Conservation (phyloP, 2,329 filamentous ascomycete species). For the Celoporthe dispersa region DNA sequence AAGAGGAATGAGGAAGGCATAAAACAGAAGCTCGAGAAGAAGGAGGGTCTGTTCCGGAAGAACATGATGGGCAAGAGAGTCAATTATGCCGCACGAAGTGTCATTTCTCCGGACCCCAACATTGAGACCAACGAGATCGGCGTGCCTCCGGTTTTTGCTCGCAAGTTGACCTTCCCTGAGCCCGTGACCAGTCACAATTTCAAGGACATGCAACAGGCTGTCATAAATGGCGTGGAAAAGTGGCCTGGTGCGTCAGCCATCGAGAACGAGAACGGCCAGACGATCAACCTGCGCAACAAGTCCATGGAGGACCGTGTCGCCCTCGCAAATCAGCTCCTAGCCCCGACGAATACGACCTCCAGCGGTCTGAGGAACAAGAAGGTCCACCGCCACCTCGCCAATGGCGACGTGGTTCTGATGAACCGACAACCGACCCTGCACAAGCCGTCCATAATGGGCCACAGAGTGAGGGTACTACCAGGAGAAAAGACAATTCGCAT, state of each 20-base stretch:
- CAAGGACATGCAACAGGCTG: constrained; percentile 91
- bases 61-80: constrained; percentile 99
- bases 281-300: constrained; percentile 86
- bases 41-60: constrained; percentile 96
- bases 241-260: constrained; percentile 96
- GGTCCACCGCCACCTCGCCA: constrained; percentile 92
- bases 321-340: constrained; percentile 89
- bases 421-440: constrained; percentile 97
- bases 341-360: constrained; percentile 75
- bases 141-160: constrained; percentile 96
- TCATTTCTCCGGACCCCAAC: constrained; percentile 97
- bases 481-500: constrained; percentile 98
- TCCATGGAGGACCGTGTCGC: constrained; percentile 85
- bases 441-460: constrained; percentile 99
- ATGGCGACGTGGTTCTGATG: constrained; percentile 97
- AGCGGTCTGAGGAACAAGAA: constrained; percentile 89
- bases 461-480: constrained; percentile 86
- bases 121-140: constrained; percentile 99
- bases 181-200: constrained; percentile 98
- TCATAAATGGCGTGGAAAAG: constrained; percentile 90
- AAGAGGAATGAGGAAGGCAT: constrained; percentile 88
- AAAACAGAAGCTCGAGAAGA: constrained; percentile 98
- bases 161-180: constrained; percentile 94
- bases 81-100: constrained; percentile 95
- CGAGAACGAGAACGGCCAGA: constrained; percentile 92